Evolutionary conservation across 805 yeast genomes (phyloP).

Genomic region (Brettanomyces nanus): DNA sequence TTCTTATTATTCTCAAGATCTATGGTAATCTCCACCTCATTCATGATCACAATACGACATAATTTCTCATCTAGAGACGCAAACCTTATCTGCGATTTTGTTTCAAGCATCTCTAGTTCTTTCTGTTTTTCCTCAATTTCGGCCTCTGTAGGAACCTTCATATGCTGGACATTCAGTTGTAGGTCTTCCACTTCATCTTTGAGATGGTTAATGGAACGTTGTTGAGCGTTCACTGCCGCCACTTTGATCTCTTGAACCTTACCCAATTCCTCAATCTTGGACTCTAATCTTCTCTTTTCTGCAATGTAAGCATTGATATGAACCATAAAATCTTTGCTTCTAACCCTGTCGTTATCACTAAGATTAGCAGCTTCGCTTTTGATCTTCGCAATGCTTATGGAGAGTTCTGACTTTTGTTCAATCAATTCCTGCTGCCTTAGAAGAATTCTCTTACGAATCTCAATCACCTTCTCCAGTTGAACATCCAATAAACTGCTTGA

Average conservation of each 20-base stretch:
- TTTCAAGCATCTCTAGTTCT: slow-evolving; percentile 10
- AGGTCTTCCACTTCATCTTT: slow-evolving; percentile 5
- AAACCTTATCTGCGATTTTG: slow-evolving; percentile 8
- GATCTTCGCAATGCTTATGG: slow-evolving; percentile 10
- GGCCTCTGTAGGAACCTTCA: slow-evolving; percentile 11
- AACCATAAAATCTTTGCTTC: slow-evolving; percentile 2
- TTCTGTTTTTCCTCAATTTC: slow-evolving; percentile 9
- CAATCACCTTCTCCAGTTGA: slow-evolving; percentile 17
- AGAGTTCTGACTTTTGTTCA: slow-evolving; percentile 15
- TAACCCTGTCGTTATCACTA: slow-evolving; percentile 6
- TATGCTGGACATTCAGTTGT: not conserved
- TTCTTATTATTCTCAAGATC: slow-evolving; percentile 5
- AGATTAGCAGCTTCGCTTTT: slow-evolving; percentile 6
- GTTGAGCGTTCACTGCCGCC: slow-evolving; percentile 1
- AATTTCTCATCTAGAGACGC: slow-evolving; percentile 3
- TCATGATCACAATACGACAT: slow-evolving; percentile 4
- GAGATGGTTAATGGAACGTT: not conserved
- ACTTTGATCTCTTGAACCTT: not conserved
- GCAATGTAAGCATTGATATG: not conserved
- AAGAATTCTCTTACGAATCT: slow-evolving; percentile 17
- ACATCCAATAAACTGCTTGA: slow-evolving; percentile 14
- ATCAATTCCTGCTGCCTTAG: slow-evolving; percentile 17
- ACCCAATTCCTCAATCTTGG: slow-evolving; percentile 1
- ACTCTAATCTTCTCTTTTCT: slow-evolving; percentile 1
- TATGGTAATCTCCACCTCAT: slow-evolving; percentile 6